Conservation (phyloP, 2,329 filamentous ascomycete genomes). For the Ceratocystis colombiana region DNA sequence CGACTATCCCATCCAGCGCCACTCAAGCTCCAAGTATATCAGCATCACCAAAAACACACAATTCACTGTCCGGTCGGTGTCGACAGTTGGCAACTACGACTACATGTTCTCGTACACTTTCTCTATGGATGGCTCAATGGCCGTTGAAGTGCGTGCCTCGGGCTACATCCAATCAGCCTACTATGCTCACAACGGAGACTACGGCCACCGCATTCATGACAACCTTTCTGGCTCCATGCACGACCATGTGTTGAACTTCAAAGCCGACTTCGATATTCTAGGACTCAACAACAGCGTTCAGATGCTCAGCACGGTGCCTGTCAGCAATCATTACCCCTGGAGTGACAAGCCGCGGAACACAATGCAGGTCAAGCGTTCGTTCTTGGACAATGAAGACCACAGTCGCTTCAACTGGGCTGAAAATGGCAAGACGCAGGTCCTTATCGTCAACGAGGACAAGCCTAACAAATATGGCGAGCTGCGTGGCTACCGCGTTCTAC, state of each 20-base stretch:
- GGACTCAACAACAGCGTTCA: slow-evolving; percentile 33
- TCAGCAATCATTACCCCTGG: slow-evolving; percentile 33
- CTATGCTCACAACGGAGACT: slow-evolving; percentile 32
- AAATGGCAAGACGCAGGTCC: slow-evolving; percentile 39
- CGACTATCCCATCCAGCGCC: slow-evolving; percentile 34
- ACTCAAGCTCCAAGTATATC: slow-evolving; percentile 29
- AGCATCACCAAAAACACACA: slow-evolving; percentile 32
- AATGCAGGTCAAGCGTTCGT: slow-evolving; percentile 30
- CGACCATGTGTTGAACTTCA: slow-evolving; percentile 36
- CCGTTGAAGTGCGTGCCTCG: slow-evolving; percentile 35
- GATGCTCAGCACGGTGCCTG: slow-evolving; percentile 31
- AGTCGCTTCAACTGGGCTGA: slow-evolving; percentile 33
- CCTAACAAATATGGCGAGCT: slow-evolving; percentile 41
- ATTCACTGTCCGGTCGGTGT: slow-evolving; percentile 28
- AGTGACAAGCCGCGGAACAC: slow-evolving; percentile 33
- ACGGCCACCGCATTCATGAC: slow-evolving; percentile 33
- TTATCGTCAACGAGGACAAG: slow-evolving; percentile 38
- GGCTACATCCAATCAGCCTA: slow-evolving; percentile 34
- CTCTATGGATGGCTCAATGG: slow-evolving; percentile 34
- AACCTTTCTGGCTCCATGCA: slow-evolving; percentile 33
- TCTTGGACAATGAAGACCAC: slow-evolving; percentile 29
- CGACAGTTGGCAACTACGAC: slow-evolving; percentile 38
- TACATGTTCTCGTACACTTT: slow-evolving; percentile 35
- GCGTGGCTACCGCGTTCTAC: slow-evolving; percentile 39
- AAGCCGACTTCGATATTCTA: slow-evolving; percentile 36